Evolutionary conservation across 805 yeast genomes (phyloP).

Genomic region (Wickerhamiella australiensis): DNA sequence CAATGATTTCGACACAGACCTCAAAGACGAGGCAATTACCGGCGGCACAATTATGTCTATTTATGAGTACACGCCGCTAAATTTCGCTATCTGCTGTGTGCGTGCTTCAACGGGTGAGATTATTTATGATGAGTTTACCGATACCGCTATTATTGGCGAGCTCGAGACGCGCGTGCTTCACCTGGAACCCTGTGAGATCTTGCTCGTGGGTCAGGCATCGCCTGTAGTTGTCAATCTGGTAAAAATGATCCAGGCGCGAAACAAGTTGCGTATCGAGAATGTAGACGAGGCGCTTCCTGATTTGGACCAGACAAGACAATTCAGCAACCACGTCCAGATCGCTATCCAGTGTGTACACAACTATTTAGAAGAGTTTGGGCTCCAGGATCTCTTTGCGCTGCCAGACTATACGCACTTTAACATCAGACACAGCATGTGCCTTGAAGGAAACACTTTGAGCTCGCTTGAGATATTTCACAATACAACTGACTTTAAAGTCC

Average conservation of each 20-base stretch:
- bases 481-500: conserved; percentile 39
- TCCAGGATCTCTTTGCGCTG: conserved; percentile 45
- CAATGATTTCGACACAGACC: conserved; percentile 36
- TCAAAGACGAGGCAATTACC: conserved; percentile 2
- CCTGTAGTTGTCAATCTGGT: conserved; percentile 17
- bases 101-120: conserved; percentile 69
- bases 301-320: background rate
- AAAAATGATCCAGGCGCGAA: conserved; percentile 7
- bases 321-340: background rate
- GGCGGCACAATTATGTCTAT: conserved; percentile 24
- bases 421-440: conserved; percentile 36
- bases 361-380: conserved; percentile 52
- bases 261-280: conserved; percentile 16
- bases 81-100: conserved; percentile 44
- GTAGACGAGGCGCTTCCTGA: conserved; percentile 13
- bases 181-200: conserved; percentile 64
- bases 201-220: conserved; percentile 36
- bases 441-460: conserved; percentile 53
- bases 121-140: conserved; percentile 57
- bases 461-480: conserved; percentile 68
- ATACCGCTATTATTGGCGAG: conserved; percentile 43
- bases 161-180: conserved; percentile 65
- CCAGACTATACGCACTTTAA: conserved; percentile 43
- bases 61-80: conserved; percentile 12
- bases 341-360: conserved; percentile 26